Percentiles rank a stretch among this genome's conserved stretches.
Conservation (phyloP, 352 stramenopile genomes). For the Globisporangium mamillatum region DNA sequence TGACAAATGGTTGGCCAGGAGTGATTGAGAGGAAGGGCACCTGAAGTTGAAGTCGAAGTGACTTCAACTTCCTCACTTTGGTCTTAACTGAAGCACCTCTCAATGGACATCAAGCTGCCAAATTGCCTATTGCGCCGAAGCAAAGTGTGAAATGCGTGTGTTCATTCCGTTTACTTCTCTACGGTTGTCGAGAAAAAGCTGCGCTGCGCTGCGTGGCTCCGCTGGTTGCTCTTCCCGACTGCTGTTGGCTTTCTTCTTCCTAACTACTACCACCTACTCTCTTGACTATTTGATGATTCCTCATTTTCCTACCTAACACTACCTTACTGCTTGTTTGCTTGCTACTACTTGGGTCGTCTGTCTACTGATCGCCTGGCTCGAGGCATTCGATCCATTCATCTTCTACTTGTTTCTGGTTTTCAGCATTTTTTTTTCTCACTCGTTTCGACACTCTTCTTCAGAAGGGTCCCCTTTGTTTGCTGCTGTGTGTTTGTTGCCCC, state of each 20-base stretch:
- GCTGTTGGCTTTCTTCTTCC: not conserved
- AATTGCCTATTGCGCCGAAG: not conserved
- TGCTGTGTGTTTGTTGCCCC: not conserved
- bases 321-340: not conserved
- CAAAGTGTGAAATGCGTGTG: not conserved
- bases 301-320: conserved; percentile 3
- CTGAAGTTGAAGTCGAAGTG: not conserved
- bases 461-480: not conserved
- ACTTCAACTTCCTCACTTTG: not conserved
- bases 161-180: not conserved
- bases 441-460: not conserved
- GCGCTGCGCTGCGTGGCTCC: not conserved
- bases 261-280: not conserved
- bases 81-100: not conserved
- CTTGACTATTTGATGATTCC: conserved; percentile 2
- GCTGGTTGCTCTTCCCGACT: not conserved
- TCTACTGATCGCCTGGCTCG: not conserved
- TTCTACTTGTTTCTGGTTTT: conserved; percentile 3
- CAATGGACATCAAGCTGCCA: not conserved
- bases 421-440: not conserved
- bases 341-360: not conserved
- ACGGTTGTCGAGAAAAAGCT: not conserved
- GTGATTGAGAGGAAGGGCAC: not conserved
- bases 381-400: not conserved
- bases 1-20: not conserved